phyloP scores from a whole-genome alignment of 78 protist genomes.

The Dictyostelium capitatum region DNA sequence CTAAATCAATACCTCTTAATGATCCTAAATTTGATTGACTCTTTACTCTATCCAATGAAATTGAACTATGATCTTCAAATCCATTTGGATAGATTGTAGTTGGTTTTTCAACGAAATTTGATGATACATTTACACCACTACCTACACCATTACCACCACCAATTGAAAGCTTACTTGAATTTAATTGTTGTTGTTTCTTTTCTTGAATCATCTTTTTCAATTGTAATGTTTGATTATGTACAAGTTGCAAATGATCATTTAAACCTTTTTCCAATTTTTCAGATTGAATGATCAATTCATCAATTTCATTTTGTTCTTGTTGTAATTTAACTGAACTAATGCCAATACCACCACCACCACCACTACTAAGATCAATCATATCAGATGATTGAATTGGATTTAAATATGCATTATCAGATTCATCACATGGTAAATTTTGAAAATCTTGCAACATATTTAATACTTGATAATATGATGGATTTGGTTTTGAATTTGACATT shows the following conservation, averaged over 20 bases:
- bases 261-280: conserved; percentile 36
- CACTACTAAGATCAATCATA: background rate
- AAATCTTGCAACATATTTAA: conserved; percentile 27
- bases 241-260: conserved; percentile 16
- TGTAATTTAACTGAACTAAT: conserved; percentile 2
- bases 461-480: conserved; percentile 19
- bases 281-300: conserved; percentile 10
- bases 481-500: conserved; percentile 29
- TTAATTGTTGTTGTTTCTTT: conserved; percentile 13
- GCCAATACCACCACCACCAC: background rate
- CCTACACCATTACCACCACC: background rate
- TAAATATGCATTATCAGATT: conserved; percentile 33
- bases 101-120: background rate
- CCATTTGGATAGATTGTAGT: conserved; percentile 64
- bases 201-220: conserved; percentile 12
- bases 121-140: background rate
- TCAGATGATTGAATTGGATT: background rate
- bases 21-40: conserved; percentile 22
- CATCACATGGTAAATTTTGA: conserved; percentile 3
- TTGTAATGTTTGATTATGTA: conserved; percentile 15
- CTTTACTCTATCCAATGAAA: conserved; percentile 50
- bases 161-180: too few species aligned
- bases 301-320: conserved; percentile 26
- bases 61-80: conserved; percentile 21
- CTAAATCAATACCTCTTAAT: conserved; percentile 55